Evolutionary conservation across 176 grass and related monocot genomes (phyloP).

Genomic region (Areca catechu): DNA sequence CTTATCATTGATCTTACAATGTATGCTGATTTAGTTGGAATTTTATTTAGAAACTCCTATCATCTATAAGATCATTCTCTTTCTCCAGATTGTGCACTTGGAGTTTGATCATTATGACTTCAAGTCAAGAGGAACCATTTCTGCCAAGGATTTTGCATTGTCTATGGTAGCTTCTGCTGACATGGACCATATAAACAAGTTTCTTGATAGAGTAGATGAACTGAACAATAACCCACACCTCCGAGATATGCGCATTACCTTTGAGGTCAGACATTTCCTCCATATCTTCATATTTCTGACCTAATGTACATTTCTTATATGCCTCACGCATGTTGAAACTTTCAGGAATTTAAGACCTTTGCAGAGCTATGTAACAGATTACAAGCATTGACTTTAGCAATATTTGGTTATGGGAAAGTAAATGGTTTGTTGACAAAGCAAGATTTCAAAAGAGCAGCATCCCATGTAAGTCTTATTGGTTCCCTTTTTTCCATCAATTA

Average conservation of each 20-base stretch:
- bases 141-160: constrained; percentile 79
- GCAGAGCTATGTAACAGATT: constrained; percentile 68
- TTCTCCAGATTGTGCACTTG: constrained; percentile 59
- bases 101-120: constrained; percentile 94
- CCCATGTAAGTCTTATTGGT: constrained; percentile 48
- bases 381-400: constrained; percentile 50
- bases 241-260: constrained; percentile 53
- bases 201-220: constrained; percentile 62
- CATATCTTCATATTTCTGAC: no score
- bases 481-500: neutral
- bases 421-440: constrained; percentile 70
- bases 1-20: no score
- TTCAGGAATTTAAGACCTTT: constrained; percentile 87
- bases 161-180: constrained; percentile 94
- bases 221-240: constrained; percentile 42
- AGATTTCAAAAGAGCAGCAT: constrained; percentile 73
- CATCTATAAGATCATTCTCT: no score
- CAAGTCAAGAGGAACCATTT: constrained; percentile 53
- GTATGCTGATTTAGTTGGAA: no score
- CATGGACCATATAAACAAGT: constrained; percentile 65
- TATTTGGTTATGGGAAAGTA: constrained; percentile 76
- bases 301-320: no score
- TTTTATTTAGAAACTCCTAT: no score
- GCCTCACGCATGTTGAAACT: neutral
- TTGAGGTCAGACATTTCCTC: constrained; percentile 41